Conservation (phyloP, 139 green algal genomes). For the Coccomyxa sp. region DNA sequence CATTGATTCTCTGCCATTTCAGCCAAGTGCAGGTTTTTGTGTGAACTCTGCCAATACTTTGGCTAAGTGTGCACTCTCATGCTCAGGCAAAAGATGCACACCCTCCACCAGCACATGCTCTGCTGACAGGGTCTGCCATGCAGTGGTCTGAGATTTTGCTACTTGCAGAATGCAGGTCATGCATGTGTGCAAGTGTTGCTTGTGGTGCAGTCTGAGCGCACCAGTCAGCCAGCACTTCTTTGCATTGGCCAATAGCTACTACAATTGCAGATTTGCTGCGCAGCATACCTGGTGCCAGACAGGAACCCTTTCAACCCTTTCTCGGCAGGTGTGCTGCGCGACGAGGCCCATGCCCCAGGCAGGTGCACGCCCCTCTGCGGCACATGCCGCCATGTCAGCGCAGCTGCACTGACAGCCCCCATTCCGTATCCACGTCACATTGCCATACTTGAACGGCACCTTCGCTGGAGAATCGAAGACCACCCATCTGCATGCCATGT, state of each 20-base stretch:
- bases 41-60: background rate
- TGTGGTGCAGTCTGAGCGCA: background rate
- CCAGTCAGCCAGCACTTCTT: too few relatives aligned
- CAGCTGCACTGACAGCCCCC: slow-evolving; percentile 3
- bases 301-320: background rate
- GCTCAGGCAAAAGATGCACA: background rate
- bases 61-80: background rate
- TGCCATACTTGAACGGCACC: background rate
- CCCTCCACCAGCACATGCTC: background rate
- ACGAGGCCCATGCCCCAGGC: background rate
- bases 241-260: too few relatives aligned
- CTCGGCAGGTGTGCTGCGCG: slow-evolving; percentile 2
- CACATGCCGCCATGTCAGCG: background rate
- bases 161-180: background rate
- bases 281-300: background rate
- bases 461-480: background rate
- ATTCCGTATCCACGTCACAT: background rate
- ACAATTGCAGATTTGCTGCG: background rate
- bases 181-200: background rate
- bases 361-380: background rate
- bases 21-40: background rate
- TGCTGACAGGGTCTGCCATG: background rate
- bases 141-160: background rate
- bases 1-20: background rate
- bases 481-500: background rate